Evolutionary conservation across 1,284 basidiomycete genomes (phyloP), one percentile per base, ranked within the genome.

Genomic region (Cutaneotrichosporon arboriforme): DNA sequence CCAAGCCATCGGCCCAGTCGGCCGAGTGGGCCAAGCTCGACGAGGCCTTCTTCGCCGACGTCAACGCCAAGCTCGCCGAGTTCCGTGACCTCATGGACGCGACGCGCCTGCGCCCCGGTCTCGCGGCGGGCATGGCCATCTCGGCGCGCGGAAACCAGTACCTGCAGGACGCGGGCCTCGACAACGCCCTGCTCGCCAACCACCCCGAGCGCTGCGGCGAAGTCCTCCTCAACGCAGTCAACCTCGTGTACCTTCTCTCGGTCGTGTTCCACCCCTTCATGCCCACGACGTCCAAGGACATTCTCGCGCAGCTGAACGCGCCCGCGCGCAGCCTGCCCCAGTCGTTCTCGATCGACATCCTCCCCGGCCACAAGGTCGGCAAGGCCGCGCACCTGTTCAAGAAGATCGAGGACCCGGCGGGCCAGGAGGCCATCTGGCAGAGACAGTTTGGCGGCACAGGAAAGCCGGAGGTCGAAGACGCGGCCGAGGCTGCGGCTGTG

Each of bases 141-240:
- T 97, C 94, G 10, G 84, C 83, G 46, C 83, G 87, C n/a, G 96
- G 93, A 22, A 99, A 99, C 76, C 81, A 83, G 57, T 97, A 97
- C 77, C 84, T 99, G 4, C 90, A 96, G 73, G 84, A 90, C 15
- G 87, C 89, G 23, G 86, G 88, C 31, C 84, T 99, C 46, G 89
- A 89, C 81, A 97, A 97, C 72, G 82, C 89, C 3, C 81, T 98
- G 49, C 86, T 94, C 76, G 78, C 82, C 21, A 83, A 86, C 62
- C 81, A 88, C 58, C 90, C 90, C 1, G 81, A 81, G 58, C 85
- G 91, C 57, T 96, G 92, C 65, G 91, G 87, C 5, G 86, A 90
- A 67, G 91, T 97, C 59, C 79, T 97, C 58, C 84, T 89, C 42
- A 85, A 93, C 54, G 87, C 91, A 20, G 76, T 92, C 73, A 97